Percentiles rank a stretch among this genome's conserved stretches.
phyloP scores from a whole-genome alignment of 2,329 filamentous ascomycete genomes.

The Ophidiomyces ophidiicola region DNA sequence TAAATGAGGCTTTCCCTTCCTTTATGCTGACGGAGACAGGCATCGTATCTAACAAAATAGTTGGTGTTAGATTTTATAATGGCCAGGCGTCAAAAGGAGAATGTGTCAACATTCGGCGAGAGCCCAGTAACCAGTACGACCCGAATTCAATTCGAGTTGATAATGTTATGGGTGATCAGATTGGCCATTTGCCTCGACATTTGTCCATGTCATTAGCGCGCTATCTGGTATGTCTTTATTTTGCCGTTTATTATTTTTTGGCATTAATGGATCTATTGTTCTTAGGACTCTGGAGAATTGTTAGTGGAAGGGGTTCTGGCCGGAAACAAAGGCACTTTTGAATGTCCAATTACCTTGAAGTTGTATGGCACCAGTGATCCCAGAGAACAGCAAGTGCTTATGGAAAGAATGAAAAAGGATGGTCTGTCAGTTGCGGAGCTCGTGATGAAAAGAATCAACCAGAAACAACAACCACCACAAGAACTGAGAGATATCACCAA shows the following conservation, averaged over 20 bases:
- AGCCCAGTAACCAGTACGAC: constrained; percentile 59
- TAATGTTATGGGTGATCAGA: constrained; percentile 62
- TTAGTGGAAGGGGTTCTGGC: constrained; percentile 57
- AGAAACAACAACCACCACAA: constrained; percentile 44
- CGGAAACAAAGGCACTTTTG: constrained; percentile 53
- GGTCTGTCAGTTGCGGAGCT: constrained; percentile 46
- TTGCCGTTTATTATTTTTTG: not conserved
- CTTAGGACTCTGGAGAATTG: constrained; percentile 46
- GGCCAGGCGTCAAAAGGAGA: constrained; percentile 53
- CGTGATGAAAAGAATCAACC: constrained; percentile 44
- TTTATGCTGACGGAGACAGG: constrained; percentile 17
- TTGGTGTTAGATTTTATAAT: constrained; percentile 51
- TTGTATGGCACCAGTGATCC: constrained; percentile 57
- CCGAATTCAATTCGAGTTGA: constrained; percentile 64
- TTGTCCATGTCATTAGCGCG: constrained; percentile 59
- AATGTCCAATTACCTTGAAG: constrained; percentile 59
- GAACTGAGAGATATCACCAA: constrained; percentile 32
- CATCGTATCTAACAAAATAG: constrained; percentile 42
- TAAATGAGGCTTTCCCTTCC: constrained; percentile 16
- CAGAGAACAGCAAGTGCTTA: constrained; percentile 42
- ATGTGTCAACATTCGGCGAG: constrained; percentile 49
- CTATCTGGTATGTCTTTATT: constrained; percentile 47
- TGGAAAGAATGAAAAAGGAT: constrained; percentile 50
- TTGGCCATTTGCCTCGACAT: constrained; percentile 62
- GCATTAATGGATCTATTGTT: constrained; percentile 15